Evolutionary conservation across 169 alveolate genomes (phyloP).

Genomic region (Cyclospora cayetanensis): DNA sequence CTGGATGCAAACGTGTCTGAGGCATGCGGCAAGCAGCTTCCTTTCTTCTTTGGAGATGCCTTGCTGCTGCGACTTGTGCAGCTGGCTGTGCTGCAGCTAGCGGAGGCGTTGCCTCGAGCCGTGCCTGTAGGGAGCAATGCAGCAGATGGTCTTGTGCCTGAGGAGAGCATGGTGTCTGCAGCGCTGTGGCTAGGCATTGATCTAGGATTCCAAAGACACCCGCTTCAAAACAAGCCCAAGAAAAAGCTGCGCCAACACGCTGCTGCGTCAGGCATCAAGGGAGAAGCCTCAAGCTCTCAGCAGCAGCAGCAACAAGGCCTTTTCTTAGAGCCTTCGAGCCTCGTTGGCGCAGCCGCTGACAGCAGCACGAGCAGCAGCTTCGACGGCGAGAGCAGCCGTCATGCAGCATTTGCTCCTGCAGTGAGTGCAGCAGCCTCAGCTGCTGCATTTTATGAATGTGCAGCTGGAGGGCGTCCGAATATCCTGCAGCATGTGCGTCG

Average conservation of each 20-base stretch:
- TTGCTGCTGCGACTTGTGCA: conserved; percentile 54
- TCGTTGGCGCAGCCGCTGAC: not conserved
- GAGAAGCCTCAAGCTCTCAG: not conserved
- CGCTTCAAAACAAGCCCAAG: too few relatives aligned
- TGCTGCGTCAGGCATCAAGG: not conserved
- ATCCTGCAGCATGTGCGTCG: conserved; percentile 45
- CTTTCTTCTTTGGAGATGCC: conserved; percentile 57
- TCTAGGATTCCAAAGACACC: not conserved
- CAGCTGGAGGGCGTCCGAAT: not conserved
- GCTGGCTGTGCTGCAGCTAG: conserved; percentile 53
- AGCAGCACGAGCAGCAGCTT: not conserved
- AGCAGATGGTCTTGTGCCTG: not conserved
- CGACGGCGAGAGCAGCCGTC: not conserved
- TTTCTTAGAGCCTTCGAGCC: not conserved
- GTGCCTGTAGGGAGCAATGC: not conserved
- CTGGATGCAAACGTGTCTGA: not conserved
- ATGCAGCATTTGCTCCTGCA: not conserved
- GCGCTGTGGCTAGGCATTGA: conserved; percentile 26
- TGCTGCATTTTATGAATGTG: not conserved
- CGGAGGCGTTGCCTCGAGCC: conserved; percentile 29
- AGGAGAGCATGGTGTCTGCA: not conserved
- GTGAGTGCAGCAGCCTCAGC: not conserved
- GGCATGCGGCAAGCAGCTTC: conserved; percentile 6
- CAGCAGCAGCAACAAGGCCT: not conserved
- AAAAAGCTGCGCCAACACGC: conserved; percentile 1